phyloP scores from a whole-genome alignment of 2,329 filamentous ascomycete genomes.

The Cladophialophora immunda region DNA sequence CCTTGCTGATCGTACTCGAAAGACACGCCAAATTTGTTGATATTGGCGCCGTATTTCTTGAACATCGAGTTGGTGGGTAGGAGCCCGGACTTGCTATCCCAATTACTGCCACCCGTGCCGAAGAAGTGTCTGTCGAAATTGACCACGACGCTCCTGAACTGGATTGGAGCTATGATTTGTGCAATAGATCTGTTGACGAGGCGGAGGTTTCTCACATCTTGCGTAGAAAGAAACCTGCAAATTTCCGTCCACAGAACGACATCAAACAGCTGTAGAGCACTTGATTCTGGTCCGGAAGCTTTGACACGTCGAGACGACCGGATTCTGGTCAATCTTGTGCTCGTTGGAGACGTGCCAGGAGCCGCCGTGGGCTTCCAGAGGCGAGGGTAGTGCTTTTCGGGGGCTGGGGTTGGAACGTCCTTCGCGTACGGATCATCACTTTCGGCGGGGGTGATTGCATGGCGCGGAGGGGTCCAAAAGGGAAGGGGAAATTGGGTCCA shows the following conservation, averaged over 20 bases:
- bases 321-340: not conserved
- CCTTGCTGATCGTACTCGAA: slow-evolving; percentile 67
- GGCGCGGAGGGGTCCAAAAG: no score
- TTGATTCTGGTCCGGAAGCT: not conserved
- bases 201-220: slow-evolving; percentile 68
- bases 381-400: slow-evolving; percentile 6
- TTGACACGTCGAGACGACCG: not conserved
- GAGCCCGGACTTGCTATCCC: slow-evolving; percentile 43
- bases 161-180: slow-evolving; percentile 62
- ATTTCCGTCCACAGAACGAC: slow-evolving; percentile 70
- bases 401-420: not conserved
- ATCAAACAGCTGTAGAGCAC: slow-evolving; percentile 54
- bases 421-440: not conserved
- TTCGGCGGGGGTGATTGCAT: not conserved
- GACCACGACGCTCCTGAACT: slow-evolving; percentile 71
- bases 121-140: slow-evolving; percentile 71
- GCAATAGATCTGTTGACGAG: slow-evolving; percentile 70
- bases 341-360: not conserved
- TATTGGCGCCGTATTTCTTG: slow-evolving; percentile 69
- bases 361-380: slow-evolving; percentile 7
- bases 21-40: slow-evolving; percentile 71
- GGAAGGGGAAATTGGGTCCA: no score
- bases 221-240: slow-evolving; percentile 62
- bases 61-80: slow-evolving; percentile 62
- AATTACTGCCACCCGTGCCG: slow-evolving; percentile 39